A percentile compares a stretch with the other conserved stretches of the same genome.
phyloP scores from a whole-genome alignment of 2,329 filamentous ascomycete species.

The Orbilia ellipsospora region DNA sequence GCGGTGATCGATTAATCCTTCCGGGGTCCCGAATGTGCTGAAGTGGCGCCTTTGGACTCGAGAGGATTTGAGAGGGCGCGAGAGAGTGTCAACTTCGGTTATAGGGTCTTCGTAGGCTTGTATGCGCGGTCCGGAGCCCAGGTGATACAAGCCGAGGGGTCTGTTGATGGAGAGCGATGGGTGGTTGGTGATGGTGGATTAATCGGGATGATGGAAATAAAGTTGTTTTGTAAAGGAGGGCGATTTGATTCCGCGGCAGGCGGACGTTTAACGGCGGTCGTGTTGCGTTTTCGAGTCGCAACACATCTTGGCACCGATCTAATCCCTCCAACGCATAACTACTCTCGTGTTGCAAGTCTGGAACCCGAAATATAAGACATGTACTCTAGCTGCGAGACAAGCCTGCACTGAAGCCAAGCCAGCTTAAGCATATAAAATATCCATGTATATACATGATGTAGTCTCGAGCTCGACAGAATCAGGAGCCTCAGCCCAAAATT shows the following conservation, averaged over 20 bases:
- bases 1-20: conserved; percentile 36
- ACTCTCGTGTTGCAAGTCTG: not conserved
- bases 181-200: conserved; percentile 24
- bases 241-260: conserved; percentile 39
- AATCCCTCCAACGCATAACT: not conserved
- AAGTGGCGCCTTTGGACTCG: conserved; percentile 12
- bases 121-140: not conserved
- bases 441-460: no score
- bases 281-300: conserved; percentile 32
- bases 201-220: conserved; percentile 35
- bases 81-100: not conserved
- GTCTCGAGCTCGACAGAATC: no score
- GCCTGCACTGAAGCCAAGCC: no score
- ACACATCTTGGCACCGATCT: conserved; percentile 21
- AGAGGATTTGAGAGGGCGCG: not conserved
- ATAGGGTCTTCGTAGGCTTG: not conserved
- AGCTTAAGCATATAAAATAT: no score
- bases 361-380: no score
- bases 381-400: no score
- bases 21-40: conserved; percentile 1
- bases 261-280: conserved; percentile 18
- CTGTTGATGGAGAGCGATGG: conserved; percentile 35
- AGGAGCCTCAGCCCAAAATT: no score
- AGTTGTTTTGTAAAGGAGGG: conserved; percentile 47
- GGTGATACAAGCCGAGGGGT: conserved; percentile 1